Base-by-base conservation (phyloP, 1,139 yeast species). In the Kodamaea ohmeri region DNA sequence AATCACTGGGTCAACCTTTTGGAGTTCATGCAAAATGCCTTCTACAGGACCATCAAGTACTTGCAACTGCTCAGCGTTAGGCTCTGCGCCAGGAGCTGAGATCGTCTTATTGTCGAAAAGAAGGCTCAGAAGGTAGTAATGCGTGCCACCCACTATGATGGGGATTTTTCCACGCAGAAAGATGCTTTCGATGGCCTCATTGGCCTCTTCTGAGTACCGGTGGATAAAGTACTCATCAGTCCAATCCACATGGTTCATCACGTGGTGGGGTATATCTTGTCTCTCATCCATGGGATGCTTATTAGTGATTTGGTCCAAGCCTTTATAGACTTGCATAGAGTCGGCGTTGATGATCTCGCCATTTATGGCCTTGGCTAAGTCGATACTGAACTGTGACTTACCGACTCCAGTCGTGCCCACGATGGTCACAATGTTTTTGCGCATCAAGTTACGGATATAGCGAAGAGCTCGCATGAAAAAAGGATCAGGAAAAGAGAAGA, bases 401-500 rank as follows among this genome's bases (percentile, higher is more conserved):
- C 98, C 98, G n/a, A 89, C 97, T 1, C 98, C 98, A 0, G 98
- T 92, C 26, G 97, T 90, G 0, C 98, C 98, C 6, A 87, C 86
- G n/a, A 87, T 78, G 20, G 87, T 79, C 21, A 86, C 72, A 8
- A 87, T 56, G 41, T 60, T 62, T 27, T 36, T 36, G 31, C 32
- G 31, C 4, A 46, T 44, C 50, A 45, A 42, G 8, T 20, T 20
- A 9, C 22, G 11, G 12, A 47, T 11, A 11, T 9, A 25, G 6
- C 27, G 27, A 5, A 25, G n/a, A n/a, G n/a, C n/a, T n/a, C n/a
- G 27, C 27, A 25, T 25, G 13, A 26, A 26, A 26, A 26, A 26
- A 13, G 29, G 22, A 20, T 9, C 9, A 9, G 9, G 9, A 20
- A 20, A 9, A 20, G 22, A n/a, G n/a, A n/a, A n/a, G n/a, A n/a